Conservation (phyloP, 1,284 basidiomycete genomes). For the Trichosporon sp. region DNA sequence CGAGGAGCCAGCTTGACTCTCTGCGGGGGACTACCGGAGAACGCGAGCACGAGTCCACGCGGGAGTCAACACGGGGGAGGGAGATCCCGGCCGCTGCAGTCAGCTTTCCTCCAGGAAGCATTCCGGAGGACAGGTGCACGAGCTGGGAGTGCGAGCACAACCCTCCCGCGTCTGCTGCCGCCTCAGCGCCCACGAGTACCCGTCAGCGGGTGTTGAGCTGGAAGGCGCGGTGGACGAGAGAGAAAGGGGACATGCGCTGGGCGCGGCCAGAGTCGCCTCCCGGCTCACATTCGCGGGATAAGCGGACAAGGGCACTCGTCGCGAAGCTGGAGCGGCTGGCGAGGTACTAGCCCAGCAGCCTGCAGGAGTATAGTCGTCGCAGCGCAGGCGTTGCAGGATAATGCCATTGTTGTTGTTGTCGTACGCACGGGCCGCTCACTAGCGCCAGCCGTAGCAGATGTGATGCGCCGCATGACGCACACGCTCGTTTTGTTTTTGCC, state of each 20-base stretch:
- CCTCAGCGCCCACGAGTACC: not conserved
- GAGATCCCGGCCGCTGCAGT: too few species aligned
- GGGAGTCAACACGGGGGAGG: too few species aligned
- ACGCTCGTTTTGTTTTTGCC: too few species aligned
- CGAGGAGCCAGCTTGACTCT: too few species aligned
- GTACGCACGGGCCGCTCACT: not conserved
- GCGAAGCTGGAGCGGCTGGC: not conserved
- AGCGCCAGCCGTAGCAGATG: too few species aligned
- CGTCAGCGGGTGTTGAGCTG: not conserved
- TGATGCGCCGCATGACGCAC: too few species aligned
- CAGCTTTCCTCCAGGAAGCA: not conserved
- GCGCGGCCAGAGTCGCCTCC: not conserved
- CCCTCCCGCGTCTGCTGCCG: not conserved
- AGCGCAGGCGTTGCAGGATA: too few species aligned
- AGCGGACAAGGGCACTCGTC: not conserved
- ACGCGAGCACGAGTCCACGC: too few species aligned
- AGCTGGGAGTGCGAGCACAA: not conserved
- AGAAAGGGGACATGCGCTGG: not conserved
- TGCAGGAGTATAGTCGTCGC: not conserved
- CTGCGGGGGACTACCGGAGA: too few species aligned
- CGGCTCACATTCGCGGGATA: not conserved
- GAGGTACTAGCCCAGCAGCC: not conserved
- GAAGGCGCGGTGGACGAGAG: not conserved
- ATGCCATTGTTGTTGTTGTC: not conserved
- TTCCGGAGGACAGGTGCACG: not conserved